phyloP scores from a whole-genome alignment of 2,329 filamentous ascomycete species.

The Trichoderma guizhouense region DNA sequence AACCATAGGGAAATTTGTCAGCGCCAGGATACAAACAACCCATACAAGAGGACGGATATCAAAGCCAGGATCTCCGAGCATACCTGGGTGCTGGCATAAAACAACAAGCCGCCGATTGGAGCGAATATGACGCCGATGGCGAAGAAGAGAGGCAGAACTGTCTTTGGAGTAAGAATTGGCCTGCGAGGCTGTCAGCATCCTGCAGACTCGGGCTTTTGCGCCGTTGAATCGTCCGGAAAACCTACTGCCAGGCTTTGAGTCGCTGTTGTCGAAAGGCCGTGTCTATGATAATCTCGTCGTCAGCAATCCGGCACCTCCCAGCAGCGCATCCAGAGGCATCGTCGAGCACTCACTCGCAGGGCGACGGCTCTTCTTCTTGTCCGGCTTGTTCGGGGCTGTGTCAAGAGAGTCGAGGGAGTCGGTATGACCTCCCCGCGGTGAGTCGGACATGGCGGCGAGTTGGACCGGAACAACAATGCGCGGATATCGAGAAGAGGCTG shows the following conservation, averaged over 20 bases:
- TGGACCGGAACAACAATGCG: conserved; percentile 23
- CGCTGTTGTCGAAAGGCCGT: conserved; percentile 96
- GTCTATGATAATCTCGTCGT: conserved; percentile 51
- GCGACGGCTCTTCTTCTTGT: conserved; percentile 87
- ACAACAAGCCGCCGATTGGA: conserved; percentile 80
- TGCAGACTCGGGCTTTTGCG: conserved; percentile 17
- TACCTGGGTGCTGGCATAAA: conserved; percentile 82
- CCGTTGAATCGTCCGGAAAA: conserved; percentile 25
- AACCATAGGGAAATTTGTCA: neutral
- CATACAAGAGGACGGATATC: neutral
- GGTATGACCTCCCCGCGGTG: conserved; percentile 42
- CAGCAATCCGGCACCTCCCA: neutral
- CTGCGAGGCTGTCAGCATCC: conserved; percentile 49
- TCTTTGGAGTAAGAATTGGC: conserved; percentile 93
- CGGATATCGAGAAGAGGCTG: conserved; percentile 13
- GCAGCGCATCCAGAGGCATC: conserved; percentile 9
- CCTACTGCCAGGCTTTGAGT: conserved; percentile 97
- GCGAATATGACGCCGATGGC: conserved; percentile 87
- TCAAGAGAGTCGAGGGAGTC: conserved; percentile 57
- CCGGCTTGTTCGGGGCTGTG: conserved; percentile 48
- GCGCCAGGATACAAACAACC: neutral
- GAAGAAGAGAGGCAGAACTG: conserved; percentile 88
- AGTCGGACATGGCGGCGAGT: conserved; percentile 45
- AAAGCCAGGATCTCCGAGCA: conserved; percentile 21
- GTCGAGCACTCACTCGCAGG: conserved; percentile 72